Conservation (phyloP, 768 basidiomycete genomes). For the Tulasnella sp. region DNA sequence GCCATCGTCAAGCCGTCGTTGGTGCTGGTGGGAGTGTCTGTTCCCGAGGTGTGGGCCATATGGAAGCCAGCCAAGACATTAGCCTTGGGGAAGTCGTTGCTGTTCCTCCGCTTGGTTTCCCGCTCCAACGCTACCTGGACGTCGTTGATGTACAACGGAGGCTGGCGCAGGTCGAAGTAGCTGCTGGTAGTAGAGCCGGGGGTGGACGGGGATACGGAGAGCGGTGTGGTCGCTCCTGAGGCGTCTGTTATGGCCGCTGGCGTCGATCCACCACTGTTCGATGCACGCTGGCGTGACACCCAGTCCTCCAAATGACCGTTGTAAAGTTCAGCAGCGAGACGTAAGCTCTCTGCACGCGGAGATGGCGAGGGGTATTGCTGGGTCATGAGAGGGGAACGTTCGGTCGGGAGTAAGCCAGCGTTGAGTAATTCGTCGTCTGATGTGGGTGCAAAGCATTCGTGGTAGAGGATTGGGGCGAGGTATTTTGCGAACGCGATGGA, state of each 20-base stretch:
- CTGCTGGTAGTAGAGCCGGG: not conserved
- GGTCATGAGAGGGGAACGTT: not conserved
- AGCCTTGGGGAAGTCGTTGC: not conserved
- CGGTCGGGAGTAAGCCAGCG: not conserved
- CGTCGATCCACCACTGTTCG: not conserved
- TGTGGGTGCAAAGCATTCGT: conserved; percentile 2
- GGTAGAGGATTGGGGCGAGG: conserved; percentile 3
- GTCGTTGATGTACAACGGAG: not conserved
- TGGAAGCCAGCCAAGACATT: not conserved
- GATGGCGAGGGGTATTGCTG: not conserved
- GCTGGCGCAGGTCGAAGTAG: conserved; percentile 7
- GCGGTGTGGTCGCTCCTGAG: not conserved
- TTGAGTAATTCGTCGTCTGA: not conserved
- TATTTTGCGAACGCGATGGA: not conserved
- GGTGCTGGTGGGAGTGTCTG: not conserved
- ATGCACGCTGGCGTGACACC: not conserved
- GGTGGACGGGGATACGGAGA: not conserved
- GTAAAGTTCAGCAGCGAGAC: conserved; percentile 3
- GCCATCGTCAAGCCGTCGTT: not conserved
- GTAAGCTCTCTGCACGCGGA: not conserved
- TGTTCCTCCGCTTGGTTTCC: not conserved
- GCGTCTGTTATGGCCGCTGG: not conserved
- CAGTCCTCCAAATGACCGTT: conserved; percentile 1
- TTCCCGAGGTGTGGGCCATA: not conserved
- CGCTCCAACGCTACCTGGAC: not conserved